Evolutionary conservation across 116 monocot species (phyloP).

Genomic region (Iris pallida): DNA sequence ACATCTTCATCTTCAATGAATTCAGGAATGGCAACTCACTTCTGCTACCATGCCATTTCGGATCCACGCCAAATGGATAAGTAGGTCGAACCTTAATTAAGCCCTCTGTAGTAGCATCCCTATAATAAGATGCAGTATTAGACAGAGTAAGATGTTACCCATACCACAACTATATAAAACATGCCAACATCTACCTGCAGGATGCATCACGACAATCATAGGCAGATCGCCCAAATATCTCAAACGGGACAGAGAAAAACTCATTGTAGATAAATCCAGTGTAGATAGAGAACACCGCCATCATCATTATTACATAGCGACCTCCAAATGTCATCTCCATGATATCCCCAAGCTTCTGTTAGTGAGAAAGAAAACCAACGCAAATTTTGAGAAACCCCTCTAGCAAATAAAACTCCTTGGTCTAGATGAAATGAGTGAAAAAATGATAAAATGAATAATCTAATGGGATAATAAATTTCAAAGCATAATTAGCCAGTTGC

Average conservation of each 20-base stretch:
- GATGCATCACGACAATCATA: conserved; percentile 90
- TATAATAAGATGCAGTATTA: conserved; percentile 14
- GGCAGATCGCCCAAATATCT: conserved; percentile 89
- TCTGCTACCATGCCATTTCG: conserved; percentile 85
- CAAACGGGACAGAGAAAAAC: conserved; percentile 90
- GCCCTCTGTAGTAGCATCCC: conserved; percentile 74
- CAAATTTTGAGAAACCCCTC: not conserved
- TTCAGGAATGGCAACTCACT: conserved; percentile 98
- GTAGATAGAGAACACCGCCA: conserved; percentile 89
- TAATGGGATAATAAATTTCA: not conserved
- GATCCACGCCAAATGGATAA: conserved; percentile 56
- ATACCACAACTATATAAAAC: not conserved
- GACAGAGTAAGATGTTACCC: not conserved
- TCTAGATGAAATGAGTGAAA: not conserved
- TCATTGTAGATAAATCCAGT: conserved; percentile 95
- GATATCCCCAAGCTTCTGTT: conserved; percentile 98
- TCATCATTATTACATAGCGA: conserved; percentile 91
- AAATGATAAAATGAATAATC: not conserved
- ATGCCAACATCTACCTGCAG: conserved; percentile 54
- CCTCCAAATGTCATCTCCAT: conserved; percentile 95
- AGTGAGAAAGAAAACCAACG: conserved; percentile 5
- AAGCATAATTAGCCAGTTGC: not conserved
- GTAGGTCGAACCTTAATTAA: conserved; percentile 51
- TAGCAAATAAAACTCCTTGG: not conserved
- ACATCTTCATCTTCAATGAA: conserved; percentile 99